Percentiles rank a stretch among this genome's conserved stretches.
phyloP scores from a whole-genome alignment of 1,284 basidiomycete species.

The Inonotus obliquus region DNA sequence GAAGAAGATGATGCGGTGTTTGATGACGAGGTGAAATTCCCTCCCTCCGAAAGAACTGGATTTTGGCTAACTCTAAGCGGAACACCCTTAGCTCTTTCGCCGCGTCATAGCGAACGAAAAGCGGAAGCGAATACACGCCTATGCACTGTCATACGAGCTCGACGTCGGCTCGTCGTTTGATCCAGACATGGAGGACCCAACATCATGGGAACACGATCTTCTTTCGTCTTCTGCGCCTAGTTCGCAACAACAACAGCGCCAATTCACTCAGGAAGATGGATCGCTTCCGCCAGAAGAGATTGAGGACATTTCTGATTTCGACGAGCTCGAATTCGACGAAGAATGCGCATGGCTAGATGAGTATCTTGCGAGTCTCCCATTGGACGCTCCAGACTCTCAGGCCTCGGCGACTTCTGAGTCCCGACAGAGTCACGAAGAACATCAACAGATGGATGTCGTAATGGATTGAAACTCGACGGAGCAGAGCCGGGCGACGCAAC shows the following conservation, averaged over 20 bases:
- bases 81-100: constrained; percentile 49
- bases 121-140: constrained; percentile 44
- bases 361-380: constrained; percentile 11
- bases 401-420: neutral
- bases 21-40: constrained; percentile 52
- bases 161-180: constrained; percentile 73
- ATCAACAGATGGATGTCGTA: neutral
- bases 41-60: neutral
- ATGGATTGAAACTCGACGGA: neutral
- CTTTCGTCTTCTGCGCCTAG: neutral
- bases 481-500: neutral
- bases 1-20: constrained; percentile 43
- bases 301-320: constrained; percentile 11
- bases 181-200: constrained; percentile 59
- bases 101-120: constrained; percentile 53
- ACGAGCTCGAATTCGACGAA: constrained; percentile 11
- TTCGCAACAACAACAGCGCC: neutral
- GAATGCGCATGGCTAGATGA: constrained; percentile 8
- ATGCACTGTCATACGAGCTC: constrained; percentile 54
- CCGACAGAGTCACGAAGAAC: neutral
- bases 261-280: constrained; percentile 1
- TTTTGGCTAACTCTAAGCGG: constrained; percentile 10
- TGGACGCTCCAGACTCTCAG: neutral
- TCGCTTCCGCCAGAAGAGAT: constrained; percentile 7
- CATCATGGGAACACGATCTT: constrained; percentile 53